Conservation (phyloP, 306 rosid genomes). For the Pueraria montana region DNA sequence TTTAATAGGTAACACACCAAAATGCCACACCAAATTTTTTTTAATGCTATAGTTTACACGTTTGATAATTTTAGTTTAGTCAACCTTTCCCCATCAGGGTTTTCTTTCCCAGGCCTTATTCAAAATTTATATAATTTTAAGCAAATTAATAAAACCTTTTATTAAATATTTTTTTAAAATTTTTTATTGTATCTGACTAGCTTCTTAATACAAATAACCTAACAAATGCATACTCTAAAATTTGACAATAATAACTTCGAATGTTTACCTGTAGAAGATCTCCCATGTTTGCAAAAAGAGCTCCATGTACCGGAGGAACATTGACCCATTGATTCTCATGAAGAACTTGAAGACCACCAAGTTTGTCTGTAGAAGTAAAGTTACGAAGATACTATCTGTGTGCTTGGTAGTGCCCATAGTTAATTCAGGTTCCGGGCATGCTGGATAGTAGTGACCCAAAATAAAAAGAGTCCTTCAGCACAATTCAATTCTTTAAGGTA, state of each 20-base stretch:
- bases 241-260: too few species aligned
- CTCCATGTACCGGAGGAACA: conserved; percentile 38
- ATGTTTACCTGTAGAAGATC: conserved; percentile 43
- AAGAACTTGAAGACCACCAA: conserved; percentile 64
- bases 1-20: too few species aligned
- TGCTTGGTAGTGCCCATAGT: conserved; percentile 47
- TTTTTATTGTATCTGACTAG: too few species aligned
- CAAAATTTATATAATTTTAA: background rate
- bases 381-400: conserved; percentile 46
- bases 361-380: conserved; percentile 60
- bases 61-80: conserved; percentile 1
- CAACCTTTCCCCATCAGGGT: background rate
- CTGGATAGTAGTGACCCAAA: conserved; percentile 43
- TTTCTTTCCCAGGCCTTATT: background rate
- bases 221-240: background rate
- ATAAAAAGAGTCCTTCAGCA: background rate
- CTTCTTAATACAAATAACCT: too few species aligned
- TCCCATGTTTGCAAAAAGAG: conserved; percentile 48
- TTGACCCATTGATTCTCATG: conserved; percentile 38
- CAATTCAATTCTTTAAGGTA: conserved; percentile 38
- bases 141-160: too few species aligned
- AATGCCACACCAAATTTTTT: too few species aligned
- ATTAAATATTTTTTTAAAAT: too few species aligned
- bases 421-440: conserved; percentile 55
- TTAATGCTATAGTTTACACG: background rate